phyloP scores from a whole-genome alignment of 495 filamentous ascomycete species.

The Pseudotulostoma volvatum region DNA sequence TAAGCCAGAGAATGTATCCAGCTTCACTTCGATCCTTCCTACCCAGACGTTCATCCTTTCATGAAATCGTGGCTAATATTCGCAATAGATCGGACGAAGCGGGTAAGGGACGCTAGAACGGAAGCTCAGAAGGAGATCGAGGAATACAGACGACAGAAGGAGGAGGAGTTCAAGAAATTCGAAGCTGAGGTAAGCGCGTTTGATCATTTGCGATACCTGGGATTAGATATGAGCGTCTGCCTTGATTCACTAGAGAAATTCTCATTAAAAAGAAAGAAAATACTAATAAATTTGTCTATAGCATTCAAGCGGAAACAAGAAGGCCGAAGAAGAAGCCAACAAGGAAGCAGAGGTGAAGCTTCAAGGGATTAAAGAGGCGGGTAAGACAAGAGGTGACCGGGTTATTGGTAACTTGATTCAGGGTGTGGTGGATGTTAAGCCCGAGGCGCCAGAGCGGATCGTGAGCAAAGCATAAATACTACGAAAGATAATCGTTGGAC shows the following conservation, averaged over 20 bases:
- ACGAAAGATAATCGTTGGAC: no score
- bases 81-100: constrained; percentile 75
- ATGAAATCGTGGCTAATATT: neutral
- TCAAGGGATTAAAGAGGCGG: constrained; percentile 63
- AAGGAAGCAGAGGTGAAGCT: constrained; percentile 69
- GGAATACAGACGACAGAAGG: constrained; percentile 77
- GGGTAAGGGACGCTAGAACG: constrained; percentile 83
- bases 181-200: constrained; percentile 58
- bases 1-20: constrained; percentile 65
- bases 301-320: constrained; percentile 79
- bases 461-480: constrained; percentile 23
- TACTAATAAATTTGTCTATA: no score
- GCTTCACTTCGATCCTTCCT: constrained; percentile 5
- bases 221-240: neutral
- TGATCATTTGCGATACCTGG: constrained; percentile 1
- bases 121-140: constrained; percentile 98
- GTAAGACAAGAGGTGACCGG: constrained; percentile 57
- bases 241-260: neutral
- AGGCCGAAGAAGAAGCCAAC: constrained; percentile 70
- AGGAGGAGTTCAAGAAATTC: constrained; percentile 88
- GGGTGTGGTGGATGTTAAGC: constrained; percentile 65
- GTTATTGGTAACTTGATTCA: constrained; percentile 67
- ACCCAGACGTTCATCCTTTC: neutral
- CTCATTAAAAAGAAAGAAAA: no score
- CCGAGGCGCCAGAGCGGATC: constrained; percentile 45